phyloP scores from a whole-genome alignment of 2,329 filamentous ascomycete species.

The Aspergillus jensenii region DNA sequence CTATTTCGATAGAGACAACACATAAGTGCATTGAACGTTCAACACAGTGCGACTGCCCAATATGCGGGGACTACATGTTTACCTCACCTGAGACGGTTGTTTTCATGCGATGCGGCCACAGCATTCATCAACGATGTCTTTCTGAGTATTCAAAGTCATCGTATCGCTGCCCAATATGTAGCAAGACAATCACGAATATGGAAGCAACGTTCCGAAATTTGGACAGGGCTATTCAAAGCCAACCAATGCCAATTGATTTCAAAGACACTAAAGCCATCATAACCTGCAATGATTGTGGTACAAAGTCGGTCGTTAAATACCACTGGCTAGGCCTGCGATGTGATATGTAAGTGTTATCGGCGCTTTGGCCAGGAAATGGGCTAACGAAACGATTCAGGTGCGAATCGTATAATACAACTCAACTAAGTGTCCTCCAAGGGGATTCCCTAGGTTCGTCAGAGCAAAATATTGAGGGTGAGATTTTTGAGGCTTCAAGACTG shows the following conservation, averaged over 20 bases:
- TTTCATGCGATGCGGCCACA: conserved; percentile 94
- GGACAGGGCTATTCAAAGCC: conserved; percentile 79
- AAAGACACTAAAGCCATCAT: conserved; percentile 76
- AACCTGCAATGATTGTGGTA: conserved; percentile 92
- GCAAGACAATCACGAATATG: conserved; percentile 96
- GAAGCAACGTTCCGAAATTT: conserved; percentile 89
- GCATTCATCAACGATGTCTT: conserved; percentile 89
- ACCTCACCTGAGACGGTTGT: conserved; percentile 85
- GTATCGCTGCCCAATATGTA: conserved; percentile 96
- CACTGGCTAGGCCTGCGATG: conserved; percentile 97
- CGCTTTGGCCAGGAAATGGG: neutral
- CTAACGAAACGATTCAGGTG: conserved; percentile 33
- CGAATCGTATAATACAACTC: conserved; percentile 49
- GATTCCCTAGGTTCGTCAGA: conserved; percentile 26
- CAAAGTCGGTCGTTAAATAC: conserved; percentile 80
- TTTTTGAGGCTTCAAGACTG: conserved; percentile 17
- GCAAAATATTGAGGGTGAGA: conserved; percentile 23
- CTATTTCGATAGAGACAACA: conserved; percentile 77
- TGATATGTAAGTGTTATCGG: conserved; percentile 47
- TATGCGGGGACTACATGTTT: conserved; percentile 96
- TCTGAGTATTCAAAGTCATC: conserved; percentile 83
- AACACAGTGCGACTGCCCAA: conserved; percentile 93
- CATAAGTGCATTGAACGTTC: conserved; percentile 94
- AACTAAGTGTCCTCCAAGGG: conserved; percentile 41
- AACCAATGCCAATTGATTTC: conserved; percentile 90